phyloP scores from a whole-genome alignment of 257 asterid genomes.

The Coffea eugenioides region DNA sequence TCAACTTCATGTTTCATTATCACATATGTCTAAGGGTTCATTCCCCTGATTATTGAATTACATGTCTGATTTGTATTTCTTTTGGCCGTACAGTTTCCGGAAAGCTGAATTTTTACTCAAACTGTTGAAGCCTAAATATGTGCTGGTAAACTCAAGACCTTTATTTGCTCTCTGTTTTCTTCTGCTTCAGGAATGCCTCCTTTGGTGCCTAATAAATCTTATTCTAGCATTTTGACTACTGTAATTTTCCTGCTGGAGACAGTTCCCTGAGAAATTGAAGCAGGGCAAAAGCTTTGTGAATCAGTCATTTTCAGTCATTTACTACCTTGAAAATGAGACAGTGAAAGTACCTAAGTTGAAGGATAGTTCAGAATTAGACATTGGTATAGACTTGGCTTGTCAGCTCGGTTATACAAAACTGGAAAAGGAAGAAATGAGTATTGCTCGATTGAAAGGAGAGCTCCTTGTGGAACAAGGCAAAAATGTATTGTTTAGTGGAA shows the following conservation, averaged over 20 bases:
- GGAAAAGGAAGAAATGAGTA: constrained; percentile 28
- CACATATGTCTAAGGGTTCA: background rate
- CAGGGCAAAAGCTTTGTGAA: constrained; percentile 29
- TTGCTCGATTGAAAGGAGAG: constrained; percentile 61
- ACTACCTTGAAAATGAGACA: constrained; percentile 50
- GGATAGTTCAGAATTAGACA: constrained; percentile 42
- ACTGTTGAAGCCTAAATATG: constrained; percentile 64
- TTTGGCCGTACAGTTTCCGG: constrained; percentile 44
- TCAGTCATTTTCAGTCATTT: constrained; percentile 34
- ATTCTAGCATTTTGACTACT: constrained; percentile 1
- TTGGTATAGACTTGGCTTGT: constrained; percentile 44
- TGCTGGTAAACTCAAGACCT: constrained; percentile 46
- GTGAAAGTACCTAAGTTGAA: constrained; percentile 42
- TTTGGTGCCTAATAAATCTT: background rate
- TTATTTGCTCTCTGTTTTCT: background rate
- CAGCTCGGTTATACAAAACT: constrained; percentile 42
- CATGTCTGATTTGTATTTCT: constrained; percentile 1
- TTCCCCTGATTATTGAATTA: background rate
- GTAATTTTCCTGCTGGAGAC: constrained; percentile 17
- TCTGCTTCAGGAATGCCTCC: background rate
- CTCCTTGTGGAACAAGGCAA: constrained; percentile 55
- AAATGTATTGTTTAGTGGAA: constrained; percentile 32
- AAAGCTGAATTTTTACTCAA: constrained; percentile 47
- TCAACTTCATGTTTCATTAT: background rate
- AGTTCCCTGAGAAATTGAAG: constrained; percentile 65